Conservation (phyloP, 768 basidiomycete genomes). For the Trametes sanguinea region DNA sequence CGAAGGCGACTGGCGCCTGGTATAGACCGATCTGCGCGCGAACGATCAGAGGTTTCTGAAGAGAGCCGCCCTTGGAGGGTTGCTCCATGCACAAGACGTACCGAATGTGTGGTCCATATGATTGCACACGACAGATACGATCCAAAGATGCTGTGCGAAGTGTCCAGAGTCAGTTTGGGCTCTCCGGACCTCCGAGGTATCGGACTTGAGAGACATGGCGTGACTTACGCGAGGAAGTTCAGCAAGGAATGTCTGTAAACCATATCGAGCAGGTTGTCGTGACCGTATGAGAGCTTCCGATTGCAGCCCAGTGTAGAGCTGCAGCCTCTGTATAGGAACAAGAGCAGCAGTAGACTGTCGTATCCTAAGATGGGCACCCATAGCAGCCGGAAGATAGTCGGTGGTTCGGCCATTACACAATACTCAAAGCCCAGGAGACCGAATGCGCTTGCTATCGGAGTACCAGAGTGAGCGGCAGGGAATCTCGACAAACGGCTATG, state of each 20-base stretch:
- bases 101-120: conserved; percentile 33
- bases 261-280: conserved; percentile 23
- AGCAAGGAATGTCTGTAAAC: conserved; percentile 31
- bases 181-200: not conserved
- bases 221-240: conserved; percentile 31
- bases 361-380: conserved; percentile 25
- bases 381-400: conserved; percentile 14
- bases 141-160: conserved; percentile 28
- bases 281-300: conserved; percentile 5
- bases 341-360: conserved; percentile 26
- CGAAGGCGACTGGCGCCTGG: conserved; percentile 35
- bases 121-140: conserved; percentile 33
- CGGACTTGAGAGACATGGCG: not conserved
- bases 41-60: not conserved
- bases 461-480: not conserved
- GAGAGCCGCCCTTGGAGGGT: too few species aligned
- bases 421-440: conserved; percentile 20
- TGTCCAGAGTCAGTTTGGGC: not conserved
- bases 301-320: conserved; percentile 1
- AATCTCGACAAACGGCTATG: not conserved
- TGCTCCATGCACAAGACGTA: conserved; percentile 11
- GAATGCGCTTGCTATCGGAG: conserved; percentile 13
- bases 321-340: conserved; percentile 31
- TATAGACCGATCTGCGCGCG: conserved; percentile 28
- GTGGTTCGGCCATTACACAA: conserved; percentile 24